These are phyloP conservation scores for Houttuynia cordata DNA, from an alignment of 164 flowering plant species.

Conservation along the genomic window DNA sequence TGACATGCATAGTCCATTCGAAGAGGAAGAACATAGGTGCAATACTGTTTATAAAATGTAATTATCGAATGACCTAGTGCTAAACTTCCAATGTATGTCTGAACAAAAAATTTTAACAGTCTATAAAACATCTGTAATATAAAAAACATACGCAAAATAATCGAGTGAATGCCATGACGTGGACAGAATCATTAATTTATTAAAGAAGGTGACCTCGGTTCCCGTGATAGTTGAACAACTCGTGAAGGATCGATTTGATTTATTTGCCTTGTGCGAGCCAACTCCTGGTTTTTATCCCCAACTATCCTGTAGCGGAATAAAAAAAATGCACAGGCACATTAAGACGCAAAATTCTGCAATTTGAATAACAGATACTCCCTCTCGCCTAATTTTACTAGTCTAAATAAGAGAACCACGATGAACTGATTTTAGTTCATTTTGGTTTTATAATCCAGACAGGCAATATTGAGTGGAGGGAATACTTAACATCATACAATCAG, in stretches of 20 bases:
- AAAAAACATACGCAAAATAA: not conserved
- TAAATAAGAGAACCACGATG: too few relatives aligned
- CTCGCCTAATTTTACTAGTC: too few relatives aligned
- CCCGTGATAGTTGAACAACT: constrained; percentile 62
- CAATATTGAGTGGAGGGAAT: too few relatives aligned
- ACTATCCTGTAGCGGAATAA: not conserved
- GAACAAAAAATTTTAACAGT: not conserved
- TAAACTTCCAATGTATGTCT: not conserved
- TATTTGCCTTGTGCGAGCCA: constrained; percentile 13
- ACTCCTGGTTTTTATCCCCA: constrained; percentile 7
- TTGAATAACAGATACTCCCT: too few relatives aligned
- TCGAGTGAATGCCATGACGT: not conserved
- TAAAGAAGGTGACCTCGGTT: constrained; percentile 72
- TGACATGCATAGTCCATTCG: too few relatives aligned
- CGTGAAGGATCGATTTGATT: constrained; percentile 45
- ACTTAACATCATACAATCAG: too few relatives aligned
- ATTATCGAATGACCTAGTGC: too few relatives aligned
- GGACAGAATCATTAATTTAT: not conserved
- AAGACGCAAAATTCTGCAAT: too few relatives aligned
- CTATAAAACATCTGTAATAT: not conserved
- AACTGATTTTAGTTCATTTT: too few relatives aligned
- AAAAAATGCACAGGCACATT: not conserved
- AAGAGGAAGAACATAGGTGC: not conserved
- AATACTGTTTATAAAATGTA: not conserved
- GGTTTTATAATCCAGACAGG: too few relatives aligned